Evolutionary conservation across 1,139 yeast genomes (phyloP).

Genomic region (Yamadazyma atlantica): DNA sequence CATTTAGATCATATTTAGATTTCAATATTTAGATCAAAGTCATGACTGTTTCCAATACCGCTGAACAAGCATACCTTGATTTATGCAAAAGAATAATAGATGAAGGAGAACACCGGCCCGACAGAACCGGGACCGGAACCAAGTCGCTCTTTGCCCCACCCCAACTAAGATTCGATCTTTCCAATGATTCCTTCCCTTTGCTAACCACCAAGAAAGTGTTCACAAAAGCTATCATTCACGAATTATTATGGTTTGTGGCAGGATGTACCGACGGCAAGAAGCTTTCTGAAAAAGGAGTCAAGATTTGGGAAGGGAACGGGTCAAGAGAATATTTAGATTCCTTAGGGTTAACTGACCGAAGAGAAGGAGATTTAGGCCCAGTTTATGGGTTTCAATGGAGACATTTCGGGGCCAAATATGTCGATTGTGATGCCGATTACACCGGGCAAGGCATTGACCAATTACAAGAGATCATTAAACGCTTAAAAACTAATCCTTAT

Average conservation of each 20-base stretch:
- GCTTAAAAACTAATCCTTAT: slow-evolving; percentile 83
- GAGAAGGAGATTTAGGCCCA: slow-evolving; percentile 96
- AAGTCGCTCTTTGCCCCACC: slow-evolving; percentile 91
- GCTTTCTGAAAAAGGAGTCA: slow-evolving; percentile 79
- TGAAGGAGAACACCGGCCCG: slow-evolving; percentile 89
- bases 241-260: slow-evolving; percentile 85
- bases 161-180: slow-evolving; percentile 78
- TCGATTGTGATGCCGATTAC: slow-evolving; percentile 83
- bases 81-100: slow-evolving; percentile 73
- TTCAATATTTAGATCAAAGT: not conserved
- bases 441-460: slow-evolving; percentile 90
- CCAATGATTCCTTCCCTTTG: slow-evolving; percentile 75
- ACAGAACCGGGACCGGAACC: slow-evolving; percentile 97
- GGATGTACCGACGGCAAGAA: slow-evolving; percentile 89
- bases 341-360: slow-evolving; percentile 73
- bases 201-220: slow-evolving; percentile 92
- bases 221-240: slow-evolving; percentile 84
- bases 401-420: slow-evolving; percentile 93
- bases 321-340: slow-evolving; percentile 86
- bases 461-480: slow-evolving; percentile 73
- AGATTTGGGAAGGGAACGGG: slow-evolving; percentile 99
- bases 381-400: slow-evolving; percentile 99
- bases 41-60: slow-evolving; percentile 38
- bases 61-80: slow-evolving; percentile 85
- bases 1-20: too few relatives aligned